phyloP scores from a whole-genome alignment of 2,329 filamentous ascomycete species.

The Thielaviopsis cerberus region DNA sequence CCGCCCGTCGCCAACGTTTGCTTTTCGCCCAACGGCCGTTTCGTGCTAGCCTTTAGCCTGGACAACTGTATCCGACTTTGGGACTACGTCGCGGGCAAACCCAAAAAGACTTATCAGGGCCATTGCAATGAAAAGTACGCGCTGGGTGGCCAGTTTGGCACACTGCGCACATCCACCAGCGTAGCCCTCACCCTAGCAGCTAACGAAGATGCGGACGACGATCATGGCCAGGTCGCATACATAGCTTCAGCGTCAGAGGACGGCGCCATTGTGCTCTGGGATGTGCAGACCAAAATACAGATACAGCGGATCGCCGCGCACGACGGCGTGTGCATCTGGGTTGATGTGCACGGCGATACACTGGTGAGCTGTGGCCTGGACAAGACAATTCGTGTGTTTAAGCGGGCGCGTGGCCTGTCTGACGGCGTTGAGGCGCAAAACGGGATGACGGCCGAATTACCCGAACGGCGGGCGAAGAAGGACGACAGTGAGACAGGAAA shows the following conservation, averaged over 20 bases:
- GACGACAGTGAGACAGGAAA: background rate
- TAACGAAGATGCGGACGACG: background rate
- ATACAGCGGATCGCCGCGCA: slow-evolving; percentile 45
- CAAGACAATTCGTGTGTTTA: slow-evolving; percentile 31
- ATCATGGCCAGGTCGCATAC: slow-evolving; percentile 29
- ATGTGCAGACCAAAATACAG: slow-evolving; percentile 68
- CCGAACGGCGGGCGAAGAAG: background rate
- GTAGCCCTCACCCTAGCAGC: background rate
- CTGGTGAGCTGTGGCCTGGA: slow-evolving; percentile 42
- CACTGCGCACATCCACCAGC: slow-evolving; percentile 16
- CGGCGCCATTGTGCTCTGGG: slow-evolving; percentile 72
- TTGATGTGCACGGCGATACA: slow-evolving; percentile 37
- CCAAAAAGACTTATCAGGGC: slow-evolving; percentile 94
- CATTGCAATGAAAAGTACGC: slow-evolving; percentile 72
- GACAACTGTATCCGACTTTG: slow-evolving; percentile 81
- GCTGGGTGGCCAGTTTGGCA: slow-evolving; percentile 67
- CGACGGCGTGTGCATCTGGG: slow-evolving; percentile 46
- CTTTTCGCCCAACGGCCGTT: slow-evolving; percentile 88
- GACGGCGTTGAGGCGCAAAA: background rate
- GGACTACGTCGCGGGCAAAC: slow-evolving; percentile 82
- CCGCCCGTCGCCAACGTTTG: slow-evolving; percentile 34
- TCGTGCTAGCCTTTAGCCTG: slow-evolving; percentile 76
- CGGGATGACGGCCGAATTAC: background rate
- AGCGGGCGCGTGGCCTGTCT: slow-evolving; percentile 9
- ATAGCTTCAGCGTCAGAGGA: slow-evolving; percentile 76